Evolutionary conservation across 441 rosid species (phyloP), one percentile per base, ranked within the genome.

Genomic region (Erodium texanum): DNA sequence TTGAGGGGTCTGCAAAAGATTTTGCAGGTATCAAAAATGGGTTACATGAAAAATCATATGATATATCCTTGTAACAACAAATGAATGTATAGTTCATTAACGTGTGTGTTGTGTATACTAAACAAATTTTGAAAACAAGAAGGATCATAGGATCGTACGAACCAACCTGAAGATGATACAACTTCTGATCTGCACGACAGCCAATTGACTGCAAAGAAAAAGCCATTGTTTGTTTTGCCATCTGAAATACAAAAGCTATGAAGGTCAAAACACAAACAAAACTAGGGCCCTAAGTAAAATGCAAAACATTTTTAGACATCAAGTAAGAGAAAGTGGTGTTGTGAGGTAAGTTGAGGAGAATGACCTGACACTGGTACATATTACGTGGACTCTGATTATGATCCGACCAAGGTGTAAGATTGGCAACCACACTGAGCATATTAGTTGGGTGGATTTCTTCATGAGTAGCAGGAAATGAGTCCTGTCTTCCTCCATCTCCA

Each of bases 311-410:
- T n/a, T 50, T 50, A 50, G 59, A 1, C 59, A 52, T 52, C 59
- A 52, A 52, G 7, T 9, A 52, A 52, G 59, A 15, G 54, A 19
- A 22, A 43, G 52, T 43, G 52, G 59, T 16, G 59, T 7, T 10
- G 20, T 5, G 22, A 18, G 59, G 59, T 16, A n/a, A 50, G 19
- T 38, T 38, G 5, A 22, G 29, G 29, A 61, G 64, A 70, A 62
- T 64, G 64, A 94, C 98, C 96, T 89, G 97, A 73, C 98, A 92
- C 86, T 92, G 98, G 74, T 94, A 94, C 99, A 94, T 94, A 74
- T 94, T 94, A 43, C 97, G 85, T 11, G 99, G 99, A 74, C 99
- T 94, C 79, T 94, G 99, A 83, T 94, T 94, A 82, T 94, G 99
- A 79, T 94, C 94, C 5, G 99, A 94, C 90, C 95, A 94, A 67